Percentiles rank a stretch among this genome's conserved stretches.
These are phyloP conservation scores for Phytophthora meadii DNA, from an alignment of 352 stramenopile species.

Conservation along the genomic window DNA sequence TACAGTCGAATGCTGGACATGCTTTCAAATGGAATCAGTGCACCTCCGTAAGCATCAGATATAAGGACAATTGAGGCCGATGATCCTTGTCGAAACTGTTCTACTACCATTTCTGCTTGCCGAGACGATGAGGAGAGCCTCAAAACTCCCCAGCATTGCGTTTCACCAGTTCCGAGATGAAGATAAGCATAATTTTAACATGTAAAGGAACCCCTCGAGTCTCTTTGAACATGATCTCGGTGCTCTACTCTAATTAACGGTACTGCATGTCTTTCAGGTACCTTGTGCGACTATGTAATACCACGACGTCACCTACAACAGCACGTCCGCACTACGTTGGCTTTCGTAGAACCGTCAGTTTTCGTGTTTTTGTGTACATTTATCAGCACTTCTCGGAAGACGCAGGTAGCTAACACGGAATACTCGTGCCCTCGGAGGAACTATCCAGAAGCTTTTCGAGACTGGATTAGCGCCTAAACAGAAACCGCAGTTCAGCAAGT, in stretches of 20 bases:
- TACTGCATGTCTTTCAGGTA: neutral
- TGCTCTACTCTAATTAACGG: neutral
- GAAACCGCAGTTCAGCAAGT: constrained; percentile 15
- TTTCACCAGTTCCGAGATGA: neutral
- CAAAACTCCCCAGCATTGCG: constrained; percentile 1
- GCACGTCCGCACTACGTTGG: neutral
- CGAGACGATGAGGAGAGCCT: neutral
- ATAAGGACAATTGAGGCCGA: neutral
- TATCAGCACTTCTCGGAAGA: constrained; percentile 3
- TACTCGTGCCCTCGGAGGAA: neutral
- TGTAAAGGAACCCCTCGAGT: neutral
- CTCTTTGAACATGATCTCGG: neutral
- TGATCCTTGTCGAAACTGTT: constrained; percentile 2
- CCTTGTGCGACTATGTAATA: constrained; percentile 17
- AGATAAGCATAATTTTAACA: neutral
- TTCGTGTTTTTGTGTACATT: neutral
- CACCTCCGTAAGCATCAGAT: neutral
- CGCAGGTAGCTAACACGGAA: neutral
- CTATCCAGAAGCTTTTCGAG: neutral
- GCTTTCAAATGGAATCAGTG: constrained; percentile 4
- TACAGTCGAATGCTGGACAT: constrained; percentile 12
- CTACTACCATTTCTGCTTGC: neutral
- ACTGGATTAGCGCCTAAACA: constrained; percentile 9
- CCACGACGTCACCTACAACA: neutral
- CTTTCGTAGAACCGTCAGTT: neutral